Evolutionary conservation across 1,284 basidiomycete species (phyloP).

Genomic region (Phellinidium pouzarii): DNA sequence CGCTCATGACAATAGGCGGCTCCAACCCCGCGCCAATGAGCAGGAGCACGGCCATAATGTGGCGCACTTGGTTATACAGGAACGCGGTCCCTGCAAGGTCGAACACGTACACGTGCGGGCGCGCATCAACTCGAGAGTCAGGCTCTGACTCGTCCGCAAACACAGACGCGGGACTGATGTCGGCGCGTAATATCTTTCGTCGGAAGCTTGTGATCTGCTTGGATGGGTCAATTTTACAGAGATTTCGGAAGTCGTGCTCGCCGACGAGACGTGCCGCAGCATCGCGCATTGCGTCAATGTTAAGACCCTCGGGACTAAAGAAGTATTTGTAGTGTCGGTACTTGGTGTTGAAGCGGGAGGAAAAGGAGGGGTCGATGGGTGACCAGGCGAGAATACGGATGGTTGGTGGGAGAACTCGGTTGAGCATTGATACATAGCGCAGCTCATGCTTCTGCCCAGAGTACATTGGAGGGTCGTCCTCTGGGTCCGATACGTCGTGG

Average conservation of each 20-base stretch:
- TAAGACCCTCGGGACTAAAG: conserved; percentile 63
- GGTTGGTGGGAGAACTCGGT: conserved; percentile 83
- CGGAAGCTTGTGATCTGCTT: conserved; percentile 87
- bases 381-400: conserved; percentile 96
- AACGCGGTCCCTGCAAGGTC: conserved; percentile 89
- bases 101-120: conserved; percentile 55
- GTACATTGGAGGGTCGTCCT: conserved; percentile 18
- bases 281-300: conserved; percentile 71
- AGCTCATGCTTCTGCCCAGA: conserved; percentile 45
- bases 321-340: conserved; percentile 98
- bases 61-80: conserved; percentile 95
- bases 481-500: conserved; percentile 22
- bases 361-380: conserved; percentile 76
- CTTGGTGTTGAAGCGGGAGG: conserved; percentile 83
- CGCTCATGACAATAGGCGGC: conserved; percentile 59
- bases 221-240: conserved; percentile 90
- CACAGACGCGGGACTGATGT: conserved; percentile 42
- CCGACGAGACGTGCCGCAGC: conserved; percentile 74
- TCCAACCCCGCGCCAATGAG: conserved; percentile 85
- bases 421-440: conserved; percentile 77
- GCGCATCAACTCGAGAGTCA: neutral
- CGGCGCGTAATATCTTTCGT: conserved; percentile 59
- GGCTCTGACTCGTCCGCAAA: conserved; percentile 12
- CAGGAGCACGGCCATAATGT: conserved; percentile 92
- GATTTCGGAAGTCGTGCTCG: conserved; percentile 93